phyloP scores from a whole-genome alignment of 805 yeast species.

The Candida silvatica region DNA sequence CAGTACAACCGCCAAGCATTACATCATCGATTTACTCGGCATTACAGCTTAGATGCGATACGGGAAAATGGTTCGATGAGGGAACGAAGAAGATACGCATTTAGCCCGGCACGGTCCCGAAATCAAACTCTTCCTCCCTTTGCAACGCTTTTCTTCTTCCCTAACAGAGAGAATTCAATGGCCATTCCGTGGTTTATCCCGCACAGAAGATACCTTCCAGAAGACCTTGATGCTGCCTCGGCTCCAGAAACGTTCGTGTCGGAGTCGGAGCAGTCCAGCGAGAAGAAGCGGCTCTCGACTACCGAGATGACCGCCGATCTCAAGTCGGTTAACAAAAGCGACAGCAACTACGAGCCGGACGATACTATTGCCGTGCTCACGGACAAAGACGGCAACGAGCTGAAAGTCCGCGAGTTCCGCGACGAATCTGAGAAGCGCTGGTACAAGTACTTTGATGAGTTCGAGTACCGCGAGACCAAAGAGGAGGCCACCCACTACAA shows the following conservation, averaged over 20 bases:
- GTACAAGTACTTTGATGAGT: constrained; percentile 54
- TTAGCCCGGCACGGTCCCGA: no score
- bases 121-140: no score
- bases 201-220: constrained; percentile 8
- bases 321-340: background rate
- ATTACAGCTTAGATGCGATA: no score
- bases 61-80: no score
- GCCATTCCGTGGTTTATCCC: constrained; percentile 5
- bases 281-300: background rate
- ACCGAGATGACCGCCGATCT: background rate
- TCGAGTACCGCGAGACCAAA: constrained; percentile 43
- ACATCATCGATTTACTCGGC: no score
- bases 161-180: no score
- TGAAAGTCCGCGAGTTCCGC: constrained; percentile 29
- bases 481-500: constrained; percentile 24
- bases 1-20: no score
- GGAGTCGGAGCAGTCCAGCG: background rate
- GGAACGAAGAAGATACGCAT: no score
- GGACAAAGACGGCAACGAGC: constrained; percentile 4
- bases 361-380: background rate
- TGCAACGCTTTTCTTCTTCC: no score
- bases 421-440: constrained; percentile 47
- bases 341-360: background rate
- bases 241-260: background rate
- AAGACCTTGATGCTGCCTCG: constrained; percentile 3